Evolutionary conservation across 1,139 yeast genomes (phyloP).

Genomic region (Hanseniaspora gamundiae): DNA sequence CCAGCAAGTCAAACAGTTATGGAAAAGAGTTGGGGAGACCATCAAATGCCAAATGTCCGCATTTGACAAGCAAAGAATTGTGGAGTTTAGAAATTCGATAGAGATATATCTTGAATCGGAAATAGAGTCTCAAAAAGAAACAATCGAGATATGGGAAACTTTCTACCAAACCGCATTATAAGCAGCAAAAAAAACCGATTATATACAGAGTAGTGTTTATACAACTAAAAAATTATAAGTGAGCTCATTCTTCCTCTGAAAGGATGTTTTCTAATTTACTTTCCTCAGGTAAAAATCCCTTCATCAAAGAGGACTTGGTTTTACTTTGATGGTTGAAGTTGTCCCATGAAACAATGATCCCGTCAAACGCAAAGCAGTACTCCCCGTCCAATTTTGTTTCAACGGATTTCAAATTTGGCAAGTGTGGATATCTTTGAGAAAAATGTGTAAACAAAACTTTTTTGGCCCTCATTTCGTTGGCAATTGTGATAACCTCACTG

Average conservation of each 20-base stretch:
- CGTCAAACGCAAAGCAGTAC: conserved; percentile 48
- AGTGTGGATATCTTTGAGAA: conserved; percentile 75
- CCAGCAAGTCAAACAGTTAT: conserved; percentile 41
- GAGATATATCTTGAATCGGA: conserved; percentile 86
- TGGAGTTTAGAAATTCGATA: conserved; percentile 79
- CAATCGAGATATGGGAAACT: conserved; percentile 92
- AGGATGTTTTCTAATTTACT: background rate
- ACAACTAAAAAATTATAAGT: background rate
- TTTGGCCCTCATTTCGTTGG: conserved; percentile 58
- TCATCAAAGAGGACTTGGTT: background rate
- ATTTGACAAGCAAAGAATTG: conserved; percentile 67
- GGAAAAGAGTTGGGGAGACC: conserved; percentile 47
- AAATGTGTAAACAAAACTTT: conserved; percentile 78
- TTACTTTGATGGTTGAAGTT: conserved; percentile 2
- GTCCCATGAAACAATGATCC: conserved; percentile 33
- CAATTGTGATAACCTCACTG: conserved; percentile 69
- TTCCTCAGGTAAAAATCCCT: background rate
- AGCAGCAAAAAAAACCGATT: background rate
- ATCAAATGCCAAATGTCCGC: conserved; percentile 56
- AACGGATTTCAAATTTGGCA: conserved; percentile 31
- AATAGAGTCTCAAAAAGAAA: conserved; percentile 87
- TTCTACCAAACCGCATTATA: conserved; percentile 36
- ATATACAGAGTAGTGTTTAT: background rate
- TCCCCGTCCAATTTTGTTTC: conserved; percentile 21
- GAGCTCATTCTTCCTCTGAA: background rate